Evolutionary conservation across 2,329 filamentous ascomycete genomes (phyloP), one percentile per base, ranked within the genome.

Genomic region (Penicillium sp.): DNA sequence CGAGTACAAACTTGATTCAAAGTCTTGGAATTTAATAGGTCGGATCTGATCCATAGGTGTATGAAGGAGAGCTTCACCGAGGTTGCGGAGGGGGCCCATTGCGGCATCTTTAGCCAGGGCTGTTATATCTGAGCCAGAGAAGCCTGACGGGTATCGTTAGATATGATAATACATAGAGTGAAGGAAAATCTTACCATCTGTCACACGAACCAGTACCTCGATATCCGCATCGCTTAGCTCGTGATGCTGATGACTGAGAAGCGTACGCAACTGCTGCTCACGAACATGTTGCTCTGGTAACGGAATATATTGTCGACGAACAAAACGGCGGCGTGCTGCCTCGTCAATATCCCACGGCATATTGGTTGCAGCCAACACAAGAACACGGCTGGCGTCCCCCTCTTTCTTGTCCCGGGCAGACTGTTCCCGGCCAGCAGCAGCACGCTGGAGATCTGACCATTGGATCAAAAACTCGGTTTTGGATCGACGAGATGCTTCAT

Each of bases 401-500:
- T 81, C 81, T 56, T 88, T 85, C 62, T 84, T 89, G 33, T 89
- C 85, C 55, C 82, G 86, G 14, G 59, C 59, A 18, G 63, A 63
- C 26, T 84, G 79, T 69, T 95, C 91, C 35, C 90, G 83, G 0
- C 93, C 93, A 4, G 92, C 93, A 6, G 94, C 94, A 2, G 94
- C 94, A 60, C 91, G 87, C 68, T 96, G 92, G 2, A 99, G 77
- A 69, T 97, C 92, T 55, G 90, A 94, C 94, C 94, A 99, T 69
- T 97, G 92, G 26, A 99, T 97, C 27, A 99, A 78, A 66, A 99
- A 99, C 69, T 99, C 94, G 0, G 94, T 99, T 76, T 99, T 99
- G 69, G 97, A 96, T 53, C 94, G 85, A 54, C 93, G 82, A 0
- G 92, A 96, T 1, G 94, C 91, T 75, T 99, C 94, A 66, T 97